Evolutionary conservation across 805 yeast genomes (phyloP), one percentile per base, ranked within the genome.

Genomic region (Starmerella gropengiesseri): DNA sequence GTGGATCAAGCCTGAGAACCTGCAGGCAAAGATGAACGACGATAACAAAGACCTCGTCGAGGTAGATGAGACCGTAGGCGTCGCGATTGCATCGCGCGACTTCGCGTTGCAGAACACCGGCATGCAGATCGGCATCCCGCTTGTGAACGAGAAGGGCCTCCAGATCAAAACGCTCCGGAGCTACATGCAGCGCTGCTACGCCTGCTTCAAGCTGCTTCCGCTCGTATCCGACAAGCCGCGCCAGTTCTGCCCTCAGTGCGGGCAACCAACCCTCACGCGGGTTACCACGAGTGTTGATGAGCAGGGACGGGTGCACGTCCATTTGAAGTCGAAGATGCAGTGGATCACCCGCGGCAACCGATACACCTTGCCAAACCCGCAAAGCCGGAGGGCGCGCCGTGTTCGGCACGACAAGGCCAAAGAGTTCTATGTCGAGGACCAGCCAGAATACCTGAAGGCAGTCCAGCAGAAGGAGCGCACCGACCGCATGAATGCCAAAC

Each of bases 101-200:
- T 91, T 89, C 65, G 97, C 99, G 2, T 84, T 89, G 56, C 99
- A 91, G 62, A 91, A 91, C 62, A 95, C 87, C 13, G 74, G 95
- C 1, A 69, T 91, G 65, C 97, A 89, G 61, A 71, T 91, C 54
- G 95, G 95, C 5, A 62, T 91, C 45, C 81, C 83, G 51, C 68
- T 89, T 52, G 80, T 91, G 77, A 87, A 87, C 61, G 71, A 75
- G 65, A 75, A 87, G 1, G 98, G 98, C 17, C 67, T 78, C 49
- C 85, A 79, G 55, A 87, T 91, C 62, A 80, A 75, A 52, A 75
- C 83, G 59, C 81, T 91, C 26, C 73, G 94, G 60, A 84, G 81
- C 65, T 87, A 84, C 60, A 89, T 89, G 96, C 72, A 83, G 57
- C 71, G 99, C 63, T 91, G 99, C 62, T 95, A 91, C 61, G 99